Evolutionary conservation across 2,329 filamentous ascomycete species (phyloP), one percentile per base, ranked within the genome.

Genomic region (Ophiocordyceps sinensis): DNA sequence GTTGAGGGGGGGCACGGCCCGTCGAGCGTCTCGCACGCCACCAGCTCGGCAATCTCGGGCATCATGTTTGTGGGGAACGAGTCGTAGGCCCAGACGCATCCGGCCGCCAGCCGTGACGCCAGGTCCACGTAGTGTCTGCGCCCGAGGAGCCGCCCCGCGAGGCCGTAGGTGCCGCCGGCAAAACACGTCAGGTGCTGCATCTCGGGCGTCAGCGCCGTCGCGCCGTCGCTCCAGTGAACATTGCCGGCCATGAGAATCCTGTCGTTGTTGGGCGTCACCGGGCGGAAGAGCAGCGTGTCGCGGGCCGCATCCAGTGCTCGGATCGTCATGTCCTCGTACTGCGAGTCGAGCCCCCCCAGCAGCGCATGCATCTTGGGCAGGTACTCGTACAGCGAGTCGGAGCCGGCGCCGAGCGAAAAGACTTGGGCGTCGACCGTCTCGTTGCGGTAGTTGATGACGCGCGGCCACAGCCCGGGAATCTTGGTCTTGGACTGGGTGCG

Each of bases 381-480:
- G 47, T 78, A 78, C 48, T 78, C 74, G 51, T 77, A 78, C 4
- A 71, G 52, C 6, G 67, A 71, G 50, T 72, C 66, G 12, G 66
- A 59, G 30, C 63, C 60, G 13, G 62, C 63, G 29, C 67, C 68
- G 14, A 71, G 55, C 8, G 62, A 66, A 43, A 68, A 71, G 47
- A 56, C 48, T 13, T 46, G 45, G 21, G 60, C 58, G 2, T 53
- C 46, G 38, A 61, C 62, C 52, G 53, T 69, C 59, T 61, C 76
- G 66, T 48, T 72, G 63, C 51, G 70, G 67, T 52, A 77, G 58
- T 85, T 77, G 40, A 87, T 59, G 42, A 64, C 65, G 42, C 74
- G 67, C 1, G 83, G 82, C 80, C 81, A 87, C 58, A 88, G 64
- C 3, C 84, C 83, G 3, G 82, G 82, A 9, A 87, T 62, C 36